phyloP scores from a whole-genome alignment of 176 grass and related monocot species.

The Oryza officinalis region DNA sequence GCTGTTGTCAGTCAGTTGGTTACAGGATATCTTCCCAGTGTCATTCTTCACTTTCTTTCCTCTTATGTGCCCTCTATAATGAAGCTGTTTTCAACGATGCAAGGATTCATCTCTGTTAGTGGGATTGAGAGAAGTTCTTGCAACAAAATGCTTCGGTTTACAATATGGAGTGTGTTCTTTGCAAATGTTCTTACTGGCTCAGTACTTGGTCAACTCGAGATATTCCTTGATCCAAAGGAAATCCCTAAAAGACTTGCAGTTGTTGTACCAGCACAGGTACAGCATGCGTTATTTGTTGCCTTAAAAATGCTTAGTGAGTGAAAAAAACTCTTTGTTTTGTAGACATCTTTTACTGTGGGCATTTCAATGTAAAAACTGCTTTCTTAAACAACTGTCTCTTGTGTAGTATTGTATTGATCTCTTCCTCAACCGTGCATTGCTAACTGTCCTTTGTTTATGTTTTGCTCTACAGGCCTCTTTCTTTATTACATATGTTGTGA shows the following conservation, averaged over 20 bases:
- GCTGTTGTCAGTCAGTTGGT: slow-evolving; percentile 82
- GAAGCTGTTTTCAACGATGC: slow-evolving; percentile 90
- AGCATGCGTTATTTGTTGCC: background rate
- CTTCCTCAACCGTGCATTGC: slow-evolving; percentile 16
- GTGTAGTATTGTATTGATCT: slow-evolving; percentile 16
- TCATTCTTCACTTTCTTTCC: slow-evolving; percentile 79
- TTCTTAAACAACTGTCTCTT: background rate
- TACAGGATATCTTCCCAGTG: slow-evolving; percentile 96
- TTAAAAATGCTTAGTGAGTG: background rate
- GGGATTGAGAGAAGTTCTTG: slow-evolving; percentile 94
- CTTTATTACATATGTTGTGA: slow-evolving; percentile 96
- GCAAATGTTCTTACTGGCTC: slow-evolving; percentile 87
- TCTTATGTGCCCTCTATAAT: slow-evolving; percentile 77
- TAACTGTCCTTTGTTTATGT: slow-evolving; percentile 30
- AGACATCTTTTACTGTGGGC: background rate
- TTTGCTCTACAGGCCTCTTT: slow-evolving; percentile 66
- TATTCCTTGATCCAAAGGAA: slow-evolving; percentile 75
- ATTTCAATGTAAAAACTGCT: background rate
- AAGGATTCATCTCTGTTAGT: slow-evolving; percentile 83
- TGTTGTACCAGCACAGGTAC: slow-evolving; percentile 83
- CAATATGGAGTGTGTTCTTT: slow-evolving; percentile 89
- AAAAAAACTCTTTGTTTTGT: slow-evolving; percentile 15
- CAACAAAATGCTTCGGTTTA: slow-evolving; percentile 92
- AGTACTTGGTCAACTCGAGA: slow-evolving; percentile 44
- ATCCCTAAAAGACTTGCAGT: slow-evolving; percentile 83